Base-by-base conservation (phyloP, 305 asterid species). In the Fraxinus floribunda region DNA sequence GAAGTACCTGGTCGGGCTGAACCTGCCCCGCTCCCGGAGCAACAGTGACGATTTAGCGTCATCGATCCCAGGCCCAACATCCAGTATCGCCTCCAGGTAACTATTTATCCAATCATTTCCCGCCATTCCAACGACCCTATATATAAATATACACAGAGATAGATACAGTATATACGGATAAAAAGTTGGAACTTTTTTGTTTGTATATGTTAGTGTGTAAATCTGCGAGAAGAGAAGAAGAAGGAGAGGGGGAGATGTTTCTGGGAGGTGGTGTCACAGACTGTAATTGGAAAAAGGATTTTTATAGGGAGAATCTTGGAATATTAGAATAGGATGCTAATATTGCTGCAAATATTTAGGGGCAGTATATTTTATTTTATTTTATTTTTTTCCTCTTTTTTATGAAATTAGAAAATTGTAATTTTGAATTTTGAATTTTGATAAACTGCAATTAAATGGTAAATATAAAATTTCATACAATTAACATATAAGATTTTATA, bases 81-180 rank as follows among this genome's bases (percentile, higher is more conserved):
- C 96, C 66, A 95, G 90, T 85, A 95, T 95, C 87, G 98, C 98
- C 86, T 95, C 98, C 80, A 95, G 82, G 80, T 95, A 95, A 81
- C 98, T 93, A 89, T 93, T 95, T 9, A 95, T 93, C 98, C 98
- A 95, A 84, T 95, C 98, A 82, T 95, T 95, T 86, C 97, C 98
- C 84, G 98, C 97, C 98, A 91, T 94, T 84, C 52, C 86, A 4
- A 29, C 80, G 86, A 80, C 78, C 86, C 74, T 20, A 76, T 52
- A 46, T 72, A 24, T 66, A 5, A 5, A 70, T 6, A 71, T 36
- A 6, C 44, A 71, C 22, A 32, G 32, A 71, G 76, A 71, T 16
- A 16, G 76, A 71, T 71, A 71, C 70, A 70, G 76, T 22, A 76
- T n/a, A 64, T 11, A 57, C n/a, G 75, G n/a, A 32, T 24, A 52